Base-by-base conservation (phyloP, 73 alveolate genomes). In the Uronychia setigera region DNA sequence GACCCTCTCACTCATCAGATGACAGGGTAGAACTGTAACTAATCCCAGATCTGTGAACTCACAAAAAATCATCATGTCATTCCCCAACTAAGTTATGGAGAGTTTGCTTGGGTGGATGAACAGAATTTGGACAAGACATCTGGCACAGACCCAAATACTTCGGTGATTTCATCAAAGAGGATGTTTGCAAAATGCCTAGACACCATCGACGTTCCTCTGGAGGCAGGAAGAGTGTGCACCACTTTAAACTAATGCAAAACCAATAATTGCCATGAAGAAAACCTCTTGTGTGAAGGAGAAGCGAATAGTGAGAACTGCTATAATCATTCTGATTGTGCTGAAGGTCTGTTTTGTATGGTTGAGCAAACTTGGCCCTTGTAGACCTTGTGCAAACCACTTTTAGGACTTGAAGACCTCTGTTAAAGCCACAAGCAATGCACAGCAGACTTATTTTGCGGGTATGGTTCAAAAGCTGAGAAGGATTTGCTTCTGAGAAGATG, bases 381-480 rank as follows among this genome's bases (percentile, higher is more conserved):
- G 58, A 59, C 94, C 0, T 33, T 31, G 31, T 88, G 94, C 82
- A 74, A 80, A 25, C 81, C 81, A 26, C 33, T 78, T 27, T 76
- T 31, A 28, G 93, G 92, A 14, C 13, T 26, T 27, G 60, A 80
- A 35, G 94, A 88, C n/a, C 33, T 29, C 0, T 88, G 94, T 60
- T 5, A 31, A 0, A 77, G 31, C 35, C 88, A 88, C 76, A 59
- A 88, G 27, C 85, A 81, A 31, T 88, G 94, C 80, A 32, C 46
- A 35, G 79, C 85, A 27, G 46, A 32, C 46, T 33, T 35, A n/a
- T 88, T 76, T 57, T 88, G 94, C 75, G 79, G 94, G 94, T 88
- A 75, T 74, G 90, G 90, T 0, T 31, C 90, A 19, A 11, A 59
- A 19, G 5, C 86, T 5, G 94, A 88, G 5, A 81, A 84, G 57